Evolutionary conservation across 2,329 filamentous ascomycete genomes (phyloP), one percentile per base, ranked within the genome.

Genomic region (Aspergillus fischeri): DNA sequence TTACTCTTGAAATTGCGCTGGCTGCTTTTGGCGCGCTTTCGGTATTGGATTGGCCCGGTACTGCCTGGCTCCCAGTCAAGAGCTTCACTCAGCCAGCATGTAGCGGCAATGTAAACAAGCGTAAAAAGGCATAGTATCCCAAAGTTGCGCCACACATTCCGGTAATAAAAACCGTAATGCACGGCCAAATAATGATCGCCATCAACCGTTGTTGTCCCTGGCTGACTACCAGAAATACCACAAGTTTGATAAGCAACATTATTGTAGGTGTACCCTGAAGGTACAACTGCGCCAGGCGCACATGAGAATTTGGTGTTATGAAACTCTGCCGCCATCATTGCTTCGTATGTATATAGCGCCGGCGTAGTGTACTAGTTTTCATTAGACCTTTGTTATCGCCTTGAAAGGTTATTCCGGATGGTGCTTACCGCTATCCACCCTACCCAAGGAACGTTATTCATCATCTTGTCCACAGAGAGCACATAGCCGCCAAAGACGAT

Each of bases 111-210:
- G 65, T 91, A 93, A 3, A 87, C 80, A 1, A 89, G 75, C 0
- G 84, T 82, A 62, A 90, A 92, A 0, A 86, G 88, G 61, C 91
- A 85, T 0, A 92, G 74, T 2, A 91, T 86, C 14, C 87, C 89
- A 65, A 89, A 90, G 67, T 92, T 90, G 3, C 89, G 83, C 78
- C 85, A 87, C 0, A 87, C 72, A 63, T 87, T 76, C n/a, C 72
- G 75, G 28, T 82, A 75, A 4, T 78, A 77, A 61, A 71, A 73
- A 14, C 78, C 77, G 68, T 80, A 87, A 6, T 78, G 76, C 1
- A 75, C 76, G 2, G 74, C 67, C 1, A 87, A 66, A 60, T 86
- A 87, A 17, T 73, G 72, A 4, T 80, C 73, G 21, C 85, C 85
- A 44, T 76, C 70, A 3, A 87, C 79, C 1, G 73, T 72, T 0